These are phyloP conservation scores for Clarireedia paspali DNA, from an alignment of 2,329 filamentous ascomycete genomes.

Conservation along the genomic window DNA sequence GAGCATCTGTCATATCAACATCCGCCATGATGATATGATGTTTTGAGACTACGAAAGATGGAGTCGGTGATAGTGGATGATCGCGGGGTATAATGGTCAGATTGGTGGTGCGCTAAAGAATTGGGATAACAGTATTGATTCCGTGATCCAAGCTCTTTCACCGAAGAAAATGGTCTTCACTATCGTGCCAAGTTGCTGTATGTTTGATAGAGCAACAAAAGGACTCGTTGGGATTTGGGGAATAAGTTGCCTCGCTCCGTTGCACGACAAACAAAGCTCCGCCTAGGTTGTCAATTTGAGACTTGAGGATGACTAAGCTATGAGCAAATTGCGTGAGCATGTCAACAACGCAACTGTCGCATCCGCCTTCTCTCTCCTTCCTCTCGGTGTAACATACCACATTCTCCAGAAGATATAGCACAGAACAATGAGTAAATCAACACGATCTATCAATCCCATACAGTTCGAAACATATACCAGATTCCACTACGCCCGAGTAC, in stretches of 20 bases:
- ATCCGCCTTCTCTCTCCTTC: neutral
- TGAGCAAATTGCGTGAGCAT: neutral
- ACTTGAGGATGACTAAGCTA: neutral
- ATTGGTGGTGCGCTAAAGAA: too few relatives aligned
- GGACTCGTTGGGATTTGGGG: neutral
- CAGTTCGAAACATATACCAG: slow-evolving; percentile 13
- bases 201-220: neutral
- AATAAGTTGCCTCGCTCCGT: neutral
- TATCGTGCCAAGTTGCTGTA: neutral
- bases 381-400: slow-evolving; percentile 6
- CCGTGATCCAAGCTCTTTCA: too few relatives aligned
- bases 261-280: too few relatives aligned
- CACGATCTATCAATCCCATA: slow-evolving; percentile 13
- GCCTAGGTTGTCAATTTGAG: neutral
- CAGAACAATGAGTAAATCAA: slow-evolving; percentile 25
- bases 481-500: slow-evolving; percentile 13
- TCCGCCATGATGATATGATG: slow-evolving; percentile 64
- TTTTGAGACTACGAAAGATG: neutral
- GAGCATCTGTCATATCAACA: slow-evolving; percentile 91
- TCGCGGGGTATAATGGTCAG: slow-evolving; percentile 15
- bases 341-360: neutral
- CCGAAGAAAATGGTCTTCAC: neutral
- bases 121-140: too few relatives aligned
- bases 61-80: neutral
- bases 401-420: slow-evolving; percentile 10